Percentiles rank a stretch among this genome's conserved stretches.
Evolutionary conservation across 2,329 filamentous ascomycete species (phyloP).

Genomic region (Knufia fluminis): DNA sequence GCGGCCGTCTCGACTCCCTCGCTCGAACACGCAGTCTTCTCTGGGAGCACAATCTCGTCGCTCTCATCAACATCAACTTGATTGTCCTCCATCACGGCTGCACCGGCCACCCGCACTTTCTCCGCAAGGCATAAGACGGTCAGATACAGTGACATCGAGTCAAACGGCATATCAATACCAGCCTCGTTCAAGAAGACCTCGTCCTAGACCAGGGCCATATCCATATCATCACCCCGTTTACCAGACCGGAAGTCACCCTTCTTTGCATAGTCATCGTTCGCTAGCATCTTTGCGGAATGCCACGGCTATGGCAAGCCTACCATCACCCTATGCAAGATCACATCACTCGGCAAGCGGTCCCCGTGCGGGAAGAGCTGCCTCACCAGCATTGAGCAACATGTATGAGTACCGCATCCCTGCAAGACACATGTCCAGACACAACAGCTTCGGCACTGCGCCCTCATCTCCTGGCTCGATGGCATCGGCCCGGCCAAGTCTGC

Average conservation of each 20-base stretch:
- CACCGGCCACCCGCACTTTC: not conserved
- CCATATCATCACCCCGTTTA: conserved; percentile 5
- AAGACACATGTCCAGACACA: conserved; percentile 10
- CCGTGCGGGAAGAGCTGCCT: not conserved
- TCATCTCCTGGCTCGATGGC: conserved; percentile 18
- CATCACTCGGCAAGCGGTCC: not conserved
- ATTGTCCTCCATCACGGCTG: not conserved
- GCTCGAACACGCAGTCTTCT: conserved; percentile 13
- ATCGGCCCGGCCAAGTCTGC: conserved; percentile 1
- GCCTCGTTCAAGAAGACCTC: conserved; percentile 14
- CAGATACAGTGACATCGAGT: conserved; percentile 15
- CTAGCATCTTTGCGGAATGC: conserved; percentile 15
- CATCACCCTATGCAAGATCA: not conserved
- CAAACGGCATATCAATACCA: conserved; percentile 13
- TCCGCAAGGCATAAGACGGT: not conserved
- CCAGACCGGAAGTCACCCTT: not conserved
- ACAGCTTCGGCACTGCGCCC: conserved; percentile 15
- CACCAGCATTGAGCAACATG: conserved; percentile 3
- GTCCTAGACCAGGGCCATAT: conserved; percentile 11
- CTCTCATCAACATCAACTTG: not conserved
- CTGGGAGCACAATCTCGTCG: not conserved
- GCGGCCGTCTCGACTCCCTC: conserved; percentile 31
- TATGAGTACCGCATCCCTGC: conserved; percentile 4
- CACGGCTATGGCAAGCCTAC: not conserved
- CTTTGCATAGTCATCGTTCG: conserved; percentile 13